Percentiles rank a stretch among this genome's conserved stretches.
Evolutionary conservation across 2,329 filamentous ascomycete genomes (phyloP).

Genomic region (Pezicula carpinea): DNA sequence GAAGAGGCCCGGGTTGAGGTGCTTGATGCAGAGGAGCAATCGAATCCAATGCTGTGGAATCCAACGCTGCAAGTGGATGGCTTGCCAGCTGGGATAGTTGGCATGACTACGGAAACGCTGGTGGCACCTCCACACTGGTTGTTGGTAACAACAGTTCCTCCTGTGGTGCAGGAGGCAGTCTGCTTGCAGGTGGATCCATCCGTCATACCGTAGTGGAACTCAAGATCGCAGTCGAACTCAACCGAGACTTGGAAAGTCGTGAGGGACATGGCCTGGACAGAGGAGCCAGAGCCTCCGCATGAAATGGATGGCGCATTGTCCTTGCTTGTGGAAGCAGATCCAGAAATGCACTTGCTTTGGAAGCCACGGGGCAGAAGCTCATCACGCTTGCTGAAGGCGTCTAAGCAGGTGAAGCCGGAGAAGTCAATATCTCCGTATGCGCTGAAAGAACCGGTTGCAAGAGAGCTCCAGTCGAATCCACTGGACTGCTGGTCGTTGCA

Average conservation of each 20-base stretch:
- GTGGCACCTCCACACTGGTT: constrained; percentile 88
- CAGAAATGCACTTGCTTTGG: constrained; percentile 57
- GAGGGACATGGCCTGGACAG: constrained; percentile 65
- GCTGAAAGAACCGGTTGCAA: constrained; percentile 56
- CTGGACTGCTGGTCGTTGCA: constrained; percentile 65
- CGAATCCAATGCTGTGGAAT: constrained; percentile 70
- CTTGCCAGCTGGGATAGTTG: constrained; percentile 42
- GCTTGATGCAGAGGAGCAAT: constrained; percentile 48
- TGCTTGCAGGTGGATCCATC: constrained; percentile 82
- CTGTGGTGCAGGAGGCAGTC: constrained; percentile 59
- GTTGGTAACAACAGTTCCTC: constrained; percentile 71
- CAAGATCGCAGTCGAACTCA: constrained; percentile 72
- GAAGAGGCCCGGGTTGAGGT: constrained; percentile 1
- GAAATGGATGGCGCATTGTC: constrained; percentile 53
- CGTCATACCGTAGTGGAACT: constrained; percentile 84
- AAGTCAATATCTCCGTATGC: constrained; percentile 71
- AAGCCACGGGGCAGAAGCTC: constrained; percentile 32
- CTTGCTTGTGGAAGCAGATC: constrained; percentile 40
- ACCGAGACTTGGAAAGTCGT: constrained; percentile 67
- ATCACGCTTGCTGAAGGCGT: constrained; percentile 56
- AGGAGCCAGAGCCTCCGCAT: constrained; percentile 31
- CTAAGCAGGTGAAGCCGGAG: constrained; percentile 65
- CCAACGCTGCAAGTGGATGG: constrained; percentile 63
- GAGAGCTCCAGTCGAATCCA: constrained; percentile 69
- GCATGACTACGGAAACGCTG: constrained; percentile 68